Conservation (phyloP, 106 monocot genomes). For the Vanilla planifolia region DNA sequence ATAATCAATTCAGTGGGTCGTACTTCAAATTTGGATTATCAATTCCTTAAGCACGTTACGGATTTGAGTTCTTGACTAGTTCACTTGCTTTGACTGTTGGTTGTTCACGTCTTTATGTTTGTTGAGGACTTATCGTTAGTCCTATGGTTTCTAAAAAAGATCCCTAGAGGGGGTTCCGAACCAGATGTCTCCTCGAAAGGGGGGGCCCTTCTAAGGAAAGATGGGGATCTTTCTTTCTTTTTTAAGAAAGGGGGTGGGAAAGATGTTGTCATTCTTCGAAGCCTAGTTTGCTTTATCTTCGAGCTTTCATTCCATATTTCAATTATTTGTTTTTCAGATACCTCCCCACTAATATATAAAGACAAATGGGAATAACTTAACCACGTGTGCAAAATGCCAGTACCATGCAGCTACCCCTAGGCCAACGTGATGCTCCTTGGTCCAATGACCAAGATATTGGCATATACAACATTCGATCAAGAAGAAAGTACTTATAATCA, state of each 20-base stretch:
- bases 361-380: slow-evolving; percentile 13
- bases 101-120: no score
- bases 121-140: no score
- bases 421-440: slow-evolving; percentile 14
- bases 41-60: no score
- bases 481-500: slow-evolving; percentile 29
- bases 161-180: no score
- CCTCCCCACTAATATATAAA: slow-evolving; percentile 15
- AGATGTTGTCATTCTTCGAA: slow-evolving; percentile 8
- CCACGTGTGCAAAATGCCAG: slow-evolving; percentile 11
- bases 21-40: no score
- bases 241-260: background rate
- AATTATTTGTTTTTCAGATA: slow-evolving; percentile 12
- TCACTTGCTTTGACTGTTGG: no score
- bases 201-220: no score
- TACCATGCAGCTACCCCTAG: slow-evolving; percentile 10
- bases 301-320: slow-evolving; percentile 11
- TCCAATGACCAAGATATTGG: slow-evolving; percentile 7
- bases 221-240: background rate
- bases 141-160: no score
- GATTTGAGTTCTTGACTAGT: no score
- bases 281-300: background rate
- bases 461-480: slow-evolving; percentile 3
- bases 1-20: no score
- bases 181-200: no score